Base-by-base conservation (phyloP, 2,329 filamentous ascomycete species). In the Fusarium pseudograminearum region DNA sequence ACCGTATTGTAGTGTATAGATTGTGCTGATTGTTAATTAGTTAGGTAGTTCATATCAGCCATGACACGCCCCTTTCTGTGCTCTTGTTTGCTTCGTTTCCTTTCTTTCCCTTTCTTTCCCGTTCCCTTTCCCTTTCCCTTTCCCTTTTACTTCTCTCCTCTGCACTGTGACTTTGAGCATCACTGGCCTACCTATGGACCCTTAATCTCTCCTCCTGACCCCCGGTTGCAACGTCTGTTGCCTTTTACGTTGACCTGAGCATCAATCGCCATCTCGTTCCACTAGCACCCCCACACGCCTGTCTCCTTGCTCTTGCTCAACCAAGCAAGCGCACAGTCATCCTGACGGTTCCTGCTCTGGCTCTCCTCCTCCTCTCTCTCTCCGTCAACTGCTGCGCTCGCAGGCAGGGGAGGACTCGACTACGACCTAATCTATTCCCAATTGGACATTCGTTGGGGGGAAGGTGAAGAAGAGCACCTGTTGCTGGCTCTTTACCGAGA, bases 261-360 rank as follows among this genome's bases (percentile, higher is more conserved):
- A 72, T 74, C 70, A 73, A 73, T 73, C 63, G 66, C 74, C 67
- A 74, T 72, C 72, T 74, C 72, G 72, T 74, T 71, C 72, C 72
- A 74, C 72, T 61, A 56, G 28, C 47, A 61, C 71, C 48, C 71
- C 68, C 72, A 67, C 70, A 48, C 52, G 61, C 59, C 36, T 51
- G 62, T 65, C 58, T 72, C 59, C 66, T 60, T 65, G 50, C 40
- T 68, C 66, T 60, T 65, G 50, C 40, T 68, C 57, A 46, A 69
- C 65, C 55, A 46, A 69, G 65, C 55, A 46, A 69, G 65, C 60
- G 57, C 57, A 48, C 62, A 59, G 65, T 60, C 47, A 50, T 71
- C 50, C 34, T 46, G 38, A 57, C 42, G 59, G 55, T 61, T 64
- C 45, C 22, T 61, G 64, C 62, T 62, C 33, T 41, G 31, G 34